Conservation (phyloP, 768 basidiomycete species). For the Agaricus subrufescens region DNA sequence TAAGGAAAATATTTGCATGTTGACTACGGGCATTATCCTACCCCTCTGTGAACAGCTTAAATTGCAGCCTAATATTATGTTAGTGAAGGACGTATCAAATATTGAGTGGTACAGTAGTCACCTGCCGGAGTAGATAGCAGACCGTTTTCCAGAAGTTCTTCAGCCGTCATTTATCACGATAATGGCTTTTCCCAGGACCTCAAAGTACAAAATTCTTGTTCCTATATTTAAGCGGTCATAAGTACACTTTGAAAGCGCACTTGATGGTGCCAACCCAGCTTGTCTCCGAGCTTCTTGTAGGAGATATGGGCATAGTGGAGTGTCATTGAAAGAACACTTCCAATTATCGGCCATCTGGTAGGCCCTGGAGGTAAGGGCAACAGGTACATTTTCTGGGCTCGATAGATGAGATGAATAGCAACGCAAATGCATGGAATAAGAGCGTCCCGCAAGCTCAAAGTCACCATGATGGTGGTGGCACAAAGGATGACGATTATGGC, state of each 20-base stretch:
- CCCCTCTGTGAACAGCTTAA: not conserved
- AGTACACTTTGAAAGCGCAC: not conserved
- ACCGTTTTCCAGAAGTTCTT: conserved; percentile 10
- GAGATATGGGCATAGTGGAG: conserved; percentile 4
- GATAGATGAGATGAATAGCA: too few relatives aligned
- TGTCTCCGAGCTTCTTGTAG: conserved; percentile 9
- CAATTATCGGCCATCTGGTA: too few relatives aligned
- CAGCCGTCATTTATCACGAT: conserved; percentile 9
- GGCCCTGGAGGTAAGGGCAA: too few relatives aligned
- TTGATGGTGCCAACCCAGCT: conserved; percentile 6
- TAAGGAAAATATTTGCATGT: not conserved
- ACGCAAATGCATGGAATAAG: too few relatives aligned
- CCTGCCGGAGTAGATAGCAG: conserved; percentile 7
- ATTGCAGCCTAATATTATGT: not conserved
- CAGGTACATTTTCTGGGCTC: too few relatives aligned
- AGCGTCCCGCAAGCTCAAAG: too few relatives aligned
- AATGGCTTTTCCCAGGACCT: not conserved
- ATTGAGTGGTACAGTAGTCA: not conserved
- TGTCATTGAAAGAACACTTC: conserved; percentile 3
- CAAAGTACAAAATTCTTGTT: conserved; percentile 8
- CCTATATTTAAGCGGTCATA: not conserved
- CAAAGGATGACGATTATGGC: too few relatives aligned
- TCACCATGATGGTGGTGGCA: too few relatives aligned
- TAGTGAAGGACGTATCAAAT: too few relatives aligned
- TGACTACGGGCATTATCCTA: not conserved